phyloP scores from a whole-genome alignment of 73 alveolate genomes.

The Halteria grandinella region DNA sequence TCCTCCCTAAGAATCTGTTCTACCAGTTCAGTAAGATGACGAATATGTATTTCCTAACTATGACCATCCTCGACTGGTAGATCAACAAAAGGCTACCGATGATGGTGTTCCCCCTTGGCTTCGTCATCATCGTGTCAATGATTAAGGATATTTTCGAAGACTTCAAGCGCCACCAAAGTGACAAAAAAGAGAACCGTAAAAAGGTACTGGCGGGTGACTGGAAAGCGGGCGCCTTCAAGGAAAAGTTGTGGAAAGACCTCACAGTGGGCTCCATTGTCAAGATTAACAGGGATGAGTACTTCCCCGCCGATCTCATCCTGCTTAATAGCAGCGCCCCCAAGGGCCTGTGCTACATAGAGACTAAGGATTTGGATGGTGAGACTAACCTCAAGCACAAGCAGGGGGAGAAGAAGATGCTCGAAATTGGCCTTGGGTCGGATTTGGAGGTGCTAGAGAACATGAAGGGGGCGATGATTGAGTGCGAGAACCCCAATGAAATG shows the following conservation, averaged over 20 bases:
- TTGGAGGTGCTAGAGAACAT: conserved; percentile 8
- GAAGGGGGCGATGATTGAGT: conserved; percentile 69
- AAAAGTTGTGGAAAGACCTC: conserved; percentile 70
- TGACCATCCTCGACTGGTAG: conserved; percentile 76
- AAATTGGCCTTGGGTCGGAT: not conserved
- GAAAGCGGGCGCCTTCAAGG: conserved; percentile 37
- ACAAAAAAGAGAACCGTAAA: conserved; percentile 61
- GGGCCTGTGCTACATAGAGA: conserved; percentile 89
- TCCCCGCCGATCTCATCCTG: conserved; percentile 90
- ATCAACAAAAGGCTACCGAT: conserved; percentile 75
- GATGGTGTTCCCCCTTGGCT: conserved; percentile 82
- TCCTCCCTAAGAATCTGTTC: conserved; percentile 86
- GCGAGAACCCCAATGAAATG: conserved; percentile 71
- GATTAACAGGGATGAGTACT: conserved; percentile 74
- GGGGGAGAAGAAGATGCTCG: conserved; percentile 68
- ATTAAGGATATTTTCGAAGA: conserved; percentile 91
- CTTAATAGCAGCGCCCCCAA: conserved; percentile 75
- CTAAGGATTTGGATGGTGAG: conserved; percentile 95
- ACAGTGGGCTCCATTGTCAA: conserved; percentile 67
- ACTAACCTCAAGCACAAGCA: conserved; percentile 84
- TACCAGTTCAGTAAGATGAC: conserved; percentile 87
- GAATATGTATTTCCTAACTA: conserved; percentile 85
- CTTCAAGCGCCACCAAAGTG: conserved; percentile 72
- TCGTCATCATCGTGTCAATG: conserved; percentile 81
- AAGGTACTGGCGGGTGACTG: conserved; percentile 55